Conservation (phyloP, 2,329 filamentous ascomycete genomes). For the Fusarium buharicum region DNA sequence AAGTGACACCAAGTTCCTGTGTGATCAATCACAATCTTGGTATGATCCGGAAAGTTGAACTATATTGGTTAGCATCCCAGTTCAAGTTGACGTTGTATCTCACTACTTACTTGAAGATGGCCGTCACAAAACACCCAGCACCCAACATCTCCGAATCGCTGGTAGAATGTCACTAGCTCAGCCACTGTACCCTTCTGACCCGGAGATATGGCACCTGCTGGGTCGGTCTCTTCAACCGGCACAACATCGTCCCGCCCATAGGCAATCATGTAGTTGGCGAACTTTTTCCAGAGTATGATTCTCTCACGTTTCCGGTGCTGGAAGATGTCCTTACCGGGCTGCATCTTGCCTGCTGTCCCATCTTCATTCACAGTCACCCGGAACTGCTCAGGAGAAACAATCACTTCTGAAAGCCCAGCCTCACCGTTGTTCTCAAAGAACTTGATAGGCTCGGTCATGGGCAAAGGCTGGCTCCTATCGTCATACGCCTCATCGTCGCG, state of each 20-base stretch:
- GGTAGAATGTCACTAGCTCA: constrained; percentile 81
- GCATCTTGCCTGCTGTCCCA: constrained; percentile 69
- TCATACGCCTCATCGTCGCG: constrained; percentile 64
- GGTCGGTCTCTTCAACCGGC: constrained; percentile 58
- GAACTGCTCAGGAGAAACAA: constrained; percentile 72
- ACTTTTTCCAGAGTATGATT: constrained; percentile 77
- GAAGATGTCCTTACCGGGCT: constrained; percentile 70
- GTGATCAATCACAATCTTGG: constrained; percentile 81
- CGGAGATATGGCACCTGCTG: constrained; percentile 54
- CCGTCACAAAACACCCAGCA: constrained; percentile 86
- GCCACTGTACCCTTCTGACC: constrained; percentile 53
- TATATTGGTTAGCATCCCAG: constrained; percentile 51
- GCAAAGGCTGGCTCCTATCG: constrained; percentile 70
- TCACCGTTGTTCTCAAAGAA: constrained; percentile 79
- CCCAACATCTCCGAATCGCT: constrained; percentile 81
- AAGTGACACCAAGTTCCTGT: constrained; percentile 82
- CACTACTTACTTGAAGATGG: constrained; percentile 71
- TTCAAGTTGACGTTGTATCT: not conserved
- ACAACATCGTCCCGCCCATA: constrained; percentile 77
- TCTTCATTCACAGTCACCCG: constrained; percentile 65
- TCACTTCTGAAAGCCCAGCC: constrained; percentile 69
- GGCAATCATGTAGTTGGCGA: constrained; percentile 78
- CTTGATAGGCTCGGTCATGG: constrained; percentile 71
- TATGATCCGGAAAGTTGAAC: constrained; percentile 91
- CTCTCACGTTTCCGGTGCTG: constrained; percentile 74